Evolutionary conservation across 1,139 yeast species (phyloP).

Genomic region (Kodamaea sp.): DNA sequence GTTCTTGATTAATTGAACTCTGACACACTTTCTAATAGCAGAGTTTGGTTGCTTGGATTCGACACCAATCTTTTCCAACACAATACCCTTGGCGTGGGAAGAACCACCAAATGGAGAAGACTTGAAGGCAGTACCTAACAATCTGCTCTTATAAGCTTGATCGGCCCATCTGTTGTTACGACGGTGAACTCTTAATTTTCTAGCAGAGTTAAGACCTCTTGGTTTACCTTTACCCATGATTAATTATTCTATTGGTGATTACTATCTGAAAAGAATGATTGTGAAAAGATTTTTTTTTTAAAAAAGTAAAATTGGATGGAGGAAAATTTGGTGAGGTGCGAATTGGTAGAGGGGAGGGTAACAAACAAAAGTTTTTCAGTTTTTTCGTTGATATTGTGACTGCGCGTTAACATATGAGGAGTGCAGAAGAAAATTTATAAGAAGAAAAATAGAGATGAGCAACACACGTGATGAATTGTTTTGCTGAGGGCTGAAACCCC

Average conservation of each 20-base stretch:
- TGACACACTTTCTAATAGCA: constrained; percentile 99
- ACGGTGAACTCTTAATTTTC: constrained; percentile 99
- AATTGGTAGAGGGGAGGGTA: constrained; percentile 1
- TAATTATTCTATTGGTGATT: constrained; percentile 17
- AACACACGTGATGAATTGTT: too few species aligned
- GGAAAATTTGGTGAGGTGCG: constrained; percentile 3
- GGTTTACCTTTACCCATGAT: constrained; percentile 92
- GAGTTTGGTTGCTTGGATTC: constrained; percentile 99
- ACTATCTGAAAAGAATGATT: constrained; percentile 6
- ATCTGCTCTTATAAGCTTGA: constrained; percentile 95
- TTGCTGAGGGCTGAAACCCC: too few species aligned
- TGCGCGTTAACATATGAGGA: neutral
- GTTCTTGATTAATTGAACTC: constrained; percentile 99
- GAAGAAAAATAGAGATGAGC: too few species aligned
- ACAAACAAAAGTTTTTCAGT: neutral
- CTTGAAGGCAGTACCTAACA: constrained; percentile 99
- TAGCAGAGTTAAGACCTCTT: constrained; percentile 99
- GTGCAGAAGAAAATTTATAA: too few species aligned
- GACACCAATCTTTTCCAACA: constrained; percentile 98
- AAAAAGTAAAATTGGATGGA: neutral
- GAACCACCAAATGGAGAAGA: constrained; percentile 99
- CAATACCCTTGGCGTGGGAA: constrained; percentile 99
- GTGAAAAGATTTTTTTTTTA: constrained; percentile 2
- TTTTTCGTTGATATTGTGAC: neutral
- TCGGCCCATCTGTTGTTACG: constrained; percentile 99